A percentile compares a stretch with the other conserved stretches of the same genome.
phyloP scores from a whole-genome alignment of 2,329 filamentous ascomycete genomes.

The Scopulariopsis brevicaulis region DNA sequence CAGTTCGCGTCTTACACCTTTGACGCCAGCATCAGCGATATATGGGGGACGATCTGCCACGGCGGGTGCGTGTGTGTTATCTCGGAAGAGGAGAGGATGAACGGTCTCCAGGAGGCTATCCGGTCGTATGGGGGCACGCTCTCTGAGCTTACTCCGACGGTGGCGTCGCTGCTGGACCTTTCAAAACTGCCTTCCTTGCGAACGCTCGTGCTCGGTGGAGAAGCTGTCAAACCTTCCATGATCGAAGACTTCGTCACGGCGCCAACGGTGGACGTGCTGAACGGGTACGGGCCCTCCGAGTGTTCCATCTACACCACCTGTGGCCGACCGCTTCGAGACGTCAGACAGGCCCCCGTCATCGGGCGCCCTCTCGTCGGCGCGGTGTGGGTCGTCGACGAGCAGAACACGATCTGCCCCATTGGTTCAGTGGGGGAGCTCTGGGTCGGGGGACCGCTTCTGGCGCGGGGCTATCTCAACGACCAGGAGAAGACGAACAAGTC shows the following conservation, averaged over 20 bases:
- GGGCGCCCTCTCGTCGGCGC: constrained; percentile 3
- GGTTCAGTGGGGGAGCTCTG: constrained; percentile 9
- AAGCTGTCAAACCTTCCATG: constrained; percentile 32
- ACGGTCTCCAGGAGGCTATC: constrained; percentile 34
- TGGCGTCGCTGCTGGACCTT: constrained; percentile 32
- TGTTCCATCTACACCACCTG: constrained; percentile 40
- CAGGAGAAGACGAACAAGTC: constrained; percentile 20
- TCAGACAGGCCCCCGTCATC: constrained; percentile 43
- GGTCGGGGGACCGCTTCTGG: constrained; percentile 8
- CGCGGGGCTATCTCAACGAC: constrained; percentile 7
- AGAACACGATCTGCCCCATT: constrained; percentile 7
- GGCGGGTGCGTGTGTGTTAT: constrained; percentile 42
- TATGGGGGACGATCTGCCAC: constrained; percentile 37
- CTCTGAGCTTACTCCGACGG: constrained; percentile 38
- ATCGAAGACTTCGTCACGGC: constrained; percentile 37
- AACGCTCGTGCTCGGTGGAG: constrained; percentile 36
- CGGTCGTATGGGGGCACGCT: constrained; percentile 31
- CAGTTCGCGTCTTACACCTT: constrained; percentile 42
- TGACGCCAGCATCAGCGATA: constrained; percentile 41
- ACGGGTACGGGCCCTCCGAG: constrained; percentile 42
- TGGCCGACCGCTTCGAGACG: constrained; percentile 44
- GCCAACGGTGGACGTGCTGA: constrained; percentile 30
- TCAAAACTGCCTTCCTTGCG: constrained; percentile 33
- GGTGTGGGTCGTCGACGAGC: constrained; percentile 8
- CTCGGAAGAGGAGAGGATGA: constrained; percentile 39